A percentile compares a stretch with the other conserved stretches of the same genome.
phyloP scores from a whole-genome alignment of 441 rosid genomes.

The Croton laevigatus region DNA sequence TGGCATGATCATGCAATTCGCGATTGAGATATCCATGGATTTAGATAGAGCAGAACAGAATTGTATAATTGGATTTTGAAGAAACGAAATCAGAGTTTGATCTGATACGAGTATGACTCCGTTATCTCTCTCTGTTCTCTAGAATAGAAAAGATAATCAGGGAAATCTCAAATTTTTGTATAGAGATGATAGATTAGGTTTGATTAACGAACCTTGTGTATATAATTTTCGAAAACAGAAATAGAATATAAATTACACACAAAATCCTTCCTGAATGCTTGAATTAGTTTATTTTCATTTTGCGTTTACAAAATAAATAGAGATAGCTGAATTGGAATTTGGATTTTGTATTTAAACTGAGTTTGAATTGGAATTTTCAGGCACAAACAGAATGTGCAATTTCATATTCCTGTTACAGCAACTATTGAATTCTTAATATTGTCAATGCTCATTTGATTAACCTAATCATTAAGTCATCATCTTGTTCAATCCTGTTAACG shows the following conservation, averaged over 20 bases:
- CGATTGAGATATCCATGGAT: constrained; percentile 29
- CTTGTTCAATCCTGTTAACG: too few relatives aligned
- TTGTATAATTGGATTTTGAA: not conserved
- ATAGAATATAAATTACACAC: not conserved
- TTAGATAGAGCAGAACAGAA: not conserved
- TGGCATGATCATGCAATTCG: constrained; percentile 54
- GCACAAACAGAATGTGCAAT: too few relatives aligned
- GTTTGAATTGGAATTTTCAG: too few relatives aligned
- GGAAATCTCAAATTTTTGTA: not conserved
- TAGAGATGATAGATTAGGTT: not conserved
- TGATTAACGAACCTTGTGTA: not conserved
- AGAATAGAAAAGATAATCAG: not conserved
- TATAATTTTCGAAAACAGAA: not conserved
- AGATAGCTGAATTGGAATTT: too few relatives aligned
- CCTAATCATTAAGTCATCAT: too few relatives aligned
- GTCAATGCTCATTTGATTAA: too few relatives aligned
- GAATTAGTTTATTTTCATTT: not conserved
- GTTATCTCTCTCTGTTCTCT: not conserved
- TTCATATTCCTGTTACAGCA: too few relatives aligned
- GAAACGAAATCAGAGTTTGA: not conserved
- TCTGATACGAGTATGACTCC: not conserved
- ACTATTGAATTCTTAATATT: too few relatives aligned
- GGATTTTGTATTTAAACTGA: too few relatives aligned
- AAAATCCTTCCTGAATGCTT: not conserved
- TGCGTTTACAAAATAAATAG: not conserved